A percentile compares a stretch with the other conserved stretches of the same genome.
These are phyloP conservation scores for Aspergillus novofumigatus DNA, from an alignment of 2,329 filamentous ascomycete species.

Conservation along the genomic window DNA sequence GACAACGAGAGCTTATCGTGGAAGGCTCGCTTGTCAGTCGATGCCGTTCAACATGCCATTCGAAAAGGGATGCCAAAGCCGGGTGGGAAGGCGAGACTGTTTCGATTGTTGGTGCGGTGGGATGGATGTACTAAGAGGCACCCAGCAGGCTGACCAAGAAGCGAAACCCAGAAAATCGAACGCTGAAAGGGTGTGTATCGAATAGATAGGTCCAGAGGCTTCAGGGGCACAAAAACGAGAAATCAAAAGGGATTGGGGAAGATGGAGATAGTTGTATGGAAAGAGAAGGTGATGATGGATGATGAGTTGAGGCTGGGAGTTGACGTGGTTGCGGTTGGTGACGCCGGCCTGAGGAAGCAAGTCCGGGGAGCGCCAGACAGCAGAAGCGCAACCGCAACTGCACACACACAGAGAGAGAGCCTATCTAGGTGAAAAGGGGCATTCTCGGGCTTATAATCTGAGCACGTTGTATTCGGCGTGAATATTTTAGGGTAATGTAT, in stretches of 20 bases:
- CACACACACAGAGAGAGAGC: background rate
- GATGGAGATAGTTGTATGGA: constrained; percentile 1
- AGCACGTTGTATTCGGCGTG: background rate
- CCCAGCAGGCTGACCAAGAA: constrained; percentile 3
- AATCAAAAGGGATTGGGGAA: constrained; percentile 1
- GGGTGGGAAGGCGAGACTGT: constrained; percentile 19
- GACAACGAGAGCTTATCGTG: constrained; percentile 26
- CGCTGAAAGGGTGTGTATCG: constrained; percentile 1
- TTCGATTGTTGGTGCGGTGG: constrained; percentile 1
- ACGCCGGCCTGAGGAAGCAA: constrained; percentile 20
- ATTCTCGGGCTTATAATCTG: background rate
- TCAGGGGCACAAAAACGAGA: background rate
- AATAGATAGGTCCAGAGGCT: background rate
- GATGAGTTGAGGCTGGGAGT: constrained; percentile 13
- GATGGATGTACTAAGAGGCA: background rate
- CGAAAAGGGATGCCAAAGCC: constrained; percentile 20
- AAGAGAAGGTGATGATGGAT: constrained; percentile 6
- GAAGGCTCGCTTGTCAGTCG: constrained; percentile 29
- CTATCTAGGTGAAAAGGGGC: background rate
- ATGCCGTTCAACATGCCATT: constrained; percentile 43
- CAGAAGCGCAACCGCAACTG: constrained; percentile 28
- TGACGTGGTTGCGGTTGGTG: constrained; percentile 27
- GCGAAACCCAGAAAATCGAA: constrained; percentile 8
- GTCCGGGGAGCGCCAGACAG: constrained; percentile 33
- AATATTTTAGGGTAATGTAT: background rate